Percentiles rank a stretch among this genome's conserved stretches.
Conservation (phyloP, 2,329 filamentous ascomycete species). For the Balansia obtecta region DNA sequence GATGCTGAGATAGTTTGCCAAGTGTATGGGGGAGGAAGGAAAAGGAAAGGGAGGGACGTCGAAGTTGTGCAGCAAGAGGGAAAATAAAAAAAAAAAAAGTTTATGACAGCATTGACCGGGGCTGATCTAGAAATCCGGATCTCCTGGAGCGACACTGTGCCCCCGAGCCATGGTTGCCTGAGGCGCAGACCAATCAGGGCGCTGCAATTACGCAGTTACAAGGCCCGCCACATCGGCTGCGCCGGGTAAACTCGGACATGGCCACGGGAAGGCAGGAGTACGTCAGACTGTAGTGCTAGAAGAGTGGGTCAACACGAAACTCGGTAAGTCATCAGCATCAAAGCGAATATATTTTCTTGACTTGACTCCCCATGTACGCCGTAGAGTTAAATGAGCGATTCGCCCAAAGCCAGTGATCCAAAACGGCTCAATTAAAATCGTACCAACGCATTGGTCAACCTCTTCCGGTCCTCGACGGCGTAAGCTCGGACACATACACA, state of each 20-base stretch:
- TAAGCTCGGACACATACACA: no score
- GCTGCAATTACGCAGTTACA: constrained; percentile 20
- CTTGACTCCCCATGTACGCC: no score
- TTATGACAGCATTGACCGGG: constrained; percentile 28
- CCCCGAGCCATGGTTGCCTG: constrained; percentile 22
- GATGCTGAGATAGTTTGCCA: constrained; percentile 1
- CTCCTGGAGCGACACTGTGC: not conserved
- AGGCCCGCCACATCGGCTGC: constrained; percentile 9
- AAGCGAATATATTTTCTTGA: no score
- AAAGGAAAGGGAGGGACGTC: constrained; percentile 12
- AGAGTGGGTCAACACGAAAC: no score
- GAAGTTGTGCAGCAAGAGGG: constrained; percentile 1
- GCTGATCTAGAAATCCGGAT: not conserved
- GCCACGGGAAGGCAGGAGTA: no score
- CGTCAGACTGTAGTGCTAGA: no score
- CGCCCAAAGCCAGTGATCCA: not conserved
- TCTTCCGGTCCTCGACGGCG: no score
- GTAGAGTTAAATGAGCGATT: no score
- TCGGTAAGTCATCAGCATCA: no score
- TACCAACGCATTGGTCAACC: no score
- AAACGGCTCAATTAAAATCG: no score
- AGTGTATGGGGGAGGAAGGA: constrained; percentile 11
- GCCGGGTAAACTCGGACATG: constrained; percentile 22
- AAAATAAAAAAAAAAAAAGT: constrained; percentile 22
- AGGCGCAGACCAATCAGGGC: constrained; percentile 24